Evolutionary conservation across 495 filamentous ascomycete genomes (phyloP), one percentile per base, ranked within the genome.

Genomic region (Aspergillus carlsbadensis): DNA sequence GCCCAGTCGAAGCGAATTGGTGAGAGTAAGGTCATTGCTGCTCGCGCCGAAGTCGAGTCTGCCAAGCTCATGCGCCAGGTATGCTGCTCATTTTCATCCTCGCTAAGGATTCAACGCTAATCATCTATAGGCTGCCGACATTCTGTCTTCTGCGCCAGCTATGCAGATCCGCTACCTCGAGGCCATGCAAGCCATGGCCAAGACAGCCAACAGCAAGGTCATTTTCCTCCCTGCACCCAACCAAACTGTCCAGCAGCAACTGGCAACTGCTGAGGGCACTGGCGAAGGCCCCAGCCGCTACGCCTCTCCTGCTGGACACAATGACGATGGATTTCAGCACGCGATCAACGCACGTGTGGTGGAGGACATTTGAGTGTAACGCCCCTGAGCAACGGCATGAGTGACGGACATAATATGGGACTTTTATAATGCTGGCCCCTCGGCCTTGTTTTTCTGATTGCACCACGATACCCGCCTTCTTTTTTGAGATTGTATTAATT

Each of bases 151-250:
- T 29, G 95, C 94, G 0, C 95, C 94, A 0, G 94, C 94, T 46
- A 99, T 99, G 94, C 94, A 99, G 75, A 99, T 99, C 75, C 78
- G 92, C 20, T 96, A 98, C 62, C 85, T 99, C 57, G 94, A 99
- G 79, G 94, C 94, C n/a, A 97, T 98, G 91, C 94, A 99, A 69
- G 84, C 90, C 8, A 98, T 98, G 94, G 95, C 94, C 56, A 98
- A 98, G 85, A 83, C 82, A 0, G 92, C 94, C 17, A 96, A 96
- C 74, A 82, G 80, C 78, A 98, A 98, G 80, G 94, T 98, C 63
- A 97, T 98, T 68, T 98, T 98, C 82, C 69, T 98, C 63, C 92
- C 92, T 1, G 76, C 78, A 1, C 81, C 70, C 33, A 77, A 72
- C 60, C 68, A 83, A 62, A 78, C 70, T 2, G 69, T 83, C 14